Conservation (phyloP, 176 grass and related monocot genomes). For the Elymus sibiricus region DNA sequence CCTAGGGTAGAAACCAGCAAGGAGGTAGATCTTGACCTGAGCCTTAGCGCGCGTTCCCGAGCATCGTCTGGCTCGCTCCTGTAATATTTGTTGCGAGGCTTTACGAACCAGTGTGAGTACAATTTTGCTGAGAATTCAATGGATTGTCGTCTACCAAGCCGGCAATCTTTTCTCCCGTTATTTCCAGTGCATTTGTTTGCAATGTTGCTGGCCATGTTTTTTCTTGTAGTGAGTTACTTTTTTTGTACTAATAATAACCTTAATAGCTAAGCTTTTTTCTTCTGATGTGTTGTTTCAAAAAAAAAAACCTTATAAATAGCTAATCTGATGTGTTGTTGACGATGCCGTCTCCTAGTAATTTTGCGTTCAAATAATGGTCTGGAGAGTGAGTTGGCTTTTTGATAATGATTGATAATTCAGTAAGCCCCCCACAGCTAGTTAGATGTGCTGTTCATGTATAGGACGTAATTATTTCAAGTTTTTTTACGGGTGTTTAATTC, state of each 20-base stretch:
- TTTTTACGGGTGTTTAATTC: no score
- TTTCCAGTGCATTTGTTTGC: not conserved
- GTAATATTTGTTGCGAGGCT: not conserved
- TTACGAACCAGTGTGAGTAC: not conserved
- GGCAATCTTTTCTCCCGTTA: not conserved
- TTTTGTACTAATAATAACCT: not conserved
- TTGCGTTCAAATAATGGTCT: not conserved
- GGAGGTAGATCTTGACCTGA: slow-evolving; percentile 39
- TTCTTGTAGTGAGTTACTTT: not conserved
- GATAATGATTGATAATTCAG: not conserved
- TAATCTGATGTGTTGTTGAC: not conserved
- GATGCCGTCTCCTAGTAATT: not conserved
- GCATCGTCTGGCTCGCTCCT: not conserved
- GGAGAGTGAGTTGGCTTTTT: not conserved
- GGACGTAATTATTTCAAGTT: no score
- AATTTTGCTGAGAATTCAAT: slow-evolving; percentile 1
- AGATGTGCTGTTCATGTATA: not conserved
- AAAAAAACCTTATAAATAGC: no score
- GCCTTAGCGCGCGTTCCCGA: slow-evolving; percentile 1
- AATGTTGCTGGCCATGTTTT: not conserved
- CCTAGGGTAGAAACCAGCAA: not conserved
- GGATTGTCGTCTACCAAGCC: not conserved
- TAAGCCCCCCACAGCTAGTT: not conserved
- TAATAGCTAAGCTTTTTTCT: not conserved
- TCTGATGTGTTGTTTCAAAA: not conserved